Conservation (phyloP, 495 filamentous ascomycete genomes). For the Talaromyces ruber region DNA sequence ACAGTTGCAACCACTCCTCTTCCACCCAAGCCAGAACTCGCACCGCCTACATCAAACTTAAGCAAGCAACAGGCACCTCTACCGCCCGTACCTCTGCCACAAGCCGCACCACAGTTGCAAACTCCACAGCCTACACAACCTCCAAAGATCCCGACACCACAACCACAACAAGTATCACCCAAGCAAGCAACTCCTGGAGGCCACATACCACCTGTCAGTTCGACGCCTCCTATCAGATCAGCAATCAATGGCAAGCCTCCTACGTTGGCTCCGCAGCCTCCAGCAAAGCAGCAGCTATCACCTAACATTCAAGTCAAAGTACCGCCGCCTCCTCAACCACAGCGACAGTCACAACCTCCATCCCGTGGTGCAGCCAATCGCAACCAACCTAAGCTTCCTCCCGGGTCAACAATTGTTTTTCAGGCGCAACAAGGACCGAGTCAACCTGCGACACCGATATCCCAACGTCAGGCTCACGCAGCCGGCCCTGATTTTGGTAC, state of each 20-base stretch:
- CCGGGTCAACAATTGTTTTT: constrained; percentile 8
- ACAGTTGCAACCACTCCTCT: constrained; percentile 11
- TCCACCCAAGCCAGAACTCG: constrained; percentile 18
- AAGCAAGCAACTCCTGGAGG: background rate
- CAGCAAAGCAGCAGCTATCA: background rate
- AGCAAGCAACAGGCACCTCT: constrained; percentile 13
- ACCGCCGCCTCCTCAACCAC: constrained; percentile 2
- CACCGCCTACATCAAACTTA: constrained; percentile 16
- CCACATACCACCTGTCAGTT: constrained; percentile 1
- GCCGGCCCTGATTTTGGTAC: background rate
- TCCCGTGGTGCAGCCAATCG: background rate
- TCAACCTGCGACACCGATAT: background rate
- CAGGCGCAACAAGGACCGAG: constrained; percentile 7
- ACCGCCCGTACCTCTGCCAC: constrained; percentile 9
- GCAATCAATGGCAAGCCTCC: background rate
- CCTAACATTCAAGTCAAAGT: constrained; percentile 5
- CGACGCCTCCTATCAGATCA: background rate
- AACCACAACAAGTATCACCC: constrained; percentile 12
- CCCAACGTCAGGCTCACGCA: background rate
- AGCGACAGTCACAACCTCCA: background rate
- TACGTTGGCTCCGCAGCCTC: background rate
- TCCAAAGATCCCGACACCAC: constrained; percentile 20
- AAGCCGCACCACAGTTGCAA: constrained; percentile 4
- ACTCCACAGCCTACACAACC: background rate
- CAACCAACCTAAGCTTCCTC: constrained; percentile 4